Evolutionary conservation across 208 protist species (phyloP), one percentile per base, ranked within the genome.

Genomic region (Trypanosoma cruzi): DNA sequence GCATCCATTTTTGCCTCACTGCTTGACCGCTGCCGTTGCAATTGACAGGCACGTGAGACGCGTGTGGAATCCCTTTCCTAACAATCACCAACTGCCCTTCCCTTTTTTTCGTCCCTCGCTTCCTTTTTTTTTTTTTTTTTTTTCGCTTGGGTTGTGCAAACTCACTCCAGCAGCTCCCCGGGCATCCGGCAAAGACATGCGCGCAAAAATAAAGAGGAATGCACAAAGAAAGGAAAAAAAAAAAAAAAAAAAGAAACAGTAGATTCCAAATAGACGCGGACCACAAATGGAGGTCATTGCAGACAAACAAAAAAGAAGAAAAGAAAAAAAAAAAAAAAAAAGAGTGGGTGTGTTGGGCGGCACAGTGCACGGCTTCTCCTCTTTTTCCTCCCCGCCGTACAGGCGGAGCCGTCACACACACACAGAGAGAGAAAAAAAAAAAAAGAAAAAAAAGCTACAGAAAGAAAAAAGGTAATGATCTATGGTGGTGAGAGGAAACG

Each of bases 1-100:
- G 77, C 72, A 18, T 81, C 79, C 61, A 76, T 86, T 32, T 28
- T 32, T 32, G 20, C 36, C 4, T 34, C 1, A 28, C 14, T 42
- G 4, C 36, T 44, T 24, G 1, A 29, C 22, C 24, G 1, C 42
- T 55, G 26, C 40, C 55, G 29, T 56, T 55, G 11, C 36, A 14
- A 29, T 29, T 49, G 10, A 18, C 29, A 57, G 10, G 29, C 68
- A 14, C 16, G 37, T 22, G 37, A 32, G 59, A 44, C 1, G 26
- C n/a, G 40, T 44, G 40, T 44, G 40, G 40, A 14, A 44, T 3
- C 8, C 40, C 40, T 13, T 44, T 44, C 13, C 8, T 44, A 4
- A 1, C 40, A 44, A 14, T 14, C 1, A 16, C 40, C n/a, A n/a
- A n/a, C n/a, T n/a, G n/a, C n/a, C n/a, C n/a, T n/a, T n/a, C 1